These are phyloP conservation scores for Lodderomyces parapsilosis DNA, from an alignment of 1,139 yeast species.

Conservation along the genomic window DNA sequence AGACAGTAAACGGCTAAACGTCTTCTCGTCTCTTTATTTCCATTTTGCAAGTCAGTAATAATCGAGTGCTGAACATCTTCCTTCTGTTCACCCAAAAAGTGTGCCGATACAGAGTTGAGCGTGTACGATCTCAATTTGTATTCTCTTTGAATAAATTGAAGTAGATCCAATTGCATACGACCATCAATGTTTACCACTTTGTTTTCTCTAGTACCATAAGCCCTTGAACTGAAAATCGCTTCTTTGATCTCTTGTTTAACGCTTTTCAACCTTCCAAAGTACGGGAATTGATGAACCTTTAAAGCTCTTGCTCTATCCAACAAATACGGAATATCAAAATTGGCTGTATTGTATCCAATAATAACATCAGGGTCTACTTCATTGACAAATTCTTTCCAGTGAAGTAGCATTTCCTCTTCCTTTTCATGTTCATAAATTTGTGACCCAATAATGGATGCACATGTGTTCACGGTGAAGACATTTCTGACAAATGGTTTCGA, in stretches of 20 bases:
- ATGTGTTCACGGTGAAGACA: conserved; percentile 89
- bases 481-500: conserved; percentile 84
- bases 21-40: conserved; percentile 87
- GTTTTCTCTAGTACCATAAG: conserved; percentile 94
- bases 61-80: conserved; percentile 98
- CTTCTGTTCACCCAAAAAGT: conserved; percentile 90
- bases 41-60: conserved; percentile 91
- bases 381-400: conserved; percentile 83
- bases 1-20: conserved; percentile 95
- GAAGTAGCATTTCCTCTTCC: conserved; percentile 79
- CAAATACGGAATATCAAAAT: conserved; percentile 92
- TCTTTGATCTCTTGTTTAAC: conserved; percentile 78
- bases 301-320: conserved; percentile 83
- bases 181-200: conserved; percentile 93
- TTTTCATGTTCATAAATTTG: conserved; percentile 74
- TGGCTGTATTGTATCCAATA: conserved; percentile 92
- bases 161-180: conserved; percentile 88
- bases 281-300: conserved; percentile 70
- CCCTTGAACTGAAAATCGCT: conserved; percentile 86
- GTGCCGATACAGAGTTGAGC: conserved; percentile 91
- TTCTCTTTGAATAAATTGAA: conserved; percentile 92
- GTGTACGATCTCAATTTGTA: conserved; percentile 93
- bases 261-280: conserved; percentile 71
- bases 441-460: conserved; percentile 92
- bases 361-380: conserved; percentile 93